phyloP scores from a whole-genome alignment of 495 filamentous ascomycete species.

The Penicillium herquei region DNA sequence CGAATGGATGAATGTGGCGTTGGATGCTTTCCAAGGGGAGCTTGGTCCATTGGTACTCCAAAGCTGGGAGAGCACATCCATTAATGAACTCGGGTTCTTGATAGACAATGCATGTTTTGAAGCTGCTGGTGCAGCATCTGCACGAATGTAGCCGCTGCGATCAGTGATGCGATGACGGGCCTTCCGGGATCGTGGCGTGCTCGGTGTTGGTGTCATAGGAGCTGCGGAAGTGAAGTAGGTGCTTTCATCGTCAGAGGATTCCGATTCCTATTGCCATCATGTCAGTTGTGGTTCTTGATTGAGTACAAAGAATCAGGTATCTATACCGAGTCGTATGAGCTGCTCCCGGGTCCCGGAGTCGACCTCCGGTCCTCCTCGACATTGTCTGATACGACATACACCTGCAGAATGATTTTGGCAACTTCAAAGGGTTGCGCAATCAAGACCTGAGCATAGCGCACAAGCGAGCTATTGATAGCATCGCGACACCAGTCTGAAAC shows the following conservation, averaged over 20 bases:
- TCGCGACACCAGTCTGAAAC: slow-evolving; percentile 68
- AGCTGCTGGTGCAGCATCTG: slow-evolving; percentile 32
- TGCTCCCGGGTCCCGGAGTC: slow-evolving; percentile 28
- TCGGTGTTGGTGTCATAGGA: slow-evolving; percentile 56
- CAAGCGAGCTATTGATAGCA: slow-evolving; percentile 73
- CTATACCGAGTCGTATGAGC: slow-evolving; percentile 38
- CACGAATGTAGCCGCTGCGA: slow-evolving; percentile 48
- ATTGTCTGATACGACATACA: slow-evolving; percentile 53
- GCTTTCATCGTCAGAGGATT: slow-evolving; percentile 74
- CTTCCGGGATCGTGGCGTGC: slow-evolving; percentile 49
- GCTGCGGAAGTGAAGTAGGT: slow-evolving; percentile 80
- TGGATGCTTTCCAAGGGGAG: slow-evolving; percentile 93
- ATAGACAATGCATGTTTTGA: slow-evolving; percentile 64
- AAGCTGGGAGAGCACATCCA: slow-evolving; percentile 75
- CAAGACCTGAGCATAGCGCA: slow-evolving; percentile 80
- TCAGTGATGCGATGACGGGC: slow-evolving; percentile 47
- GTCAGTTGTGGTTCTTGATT: slow-evolving; percentile 13
- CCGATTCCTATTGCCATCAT: slow-evolving; percentile 25
- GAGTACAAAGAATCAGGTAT: background rate
- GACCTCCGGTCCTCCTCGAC: slow-evolving; percentile 32
- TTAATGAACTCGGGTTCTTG: slow-evolving; percentile 67
- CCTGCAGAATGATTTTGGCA: slow-evolving; percentile 88
- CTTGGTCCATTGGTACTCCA: slow-evolving; percentile 88
- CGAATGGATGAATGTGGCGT: slow-evolving; percentile 85
- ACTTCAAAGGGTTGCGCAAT: slow-evolving; percentile 96